phyloP scores from a whole-genome alignment of 345 rosid genomes.

The Eutrema yunnanense region DNA sequence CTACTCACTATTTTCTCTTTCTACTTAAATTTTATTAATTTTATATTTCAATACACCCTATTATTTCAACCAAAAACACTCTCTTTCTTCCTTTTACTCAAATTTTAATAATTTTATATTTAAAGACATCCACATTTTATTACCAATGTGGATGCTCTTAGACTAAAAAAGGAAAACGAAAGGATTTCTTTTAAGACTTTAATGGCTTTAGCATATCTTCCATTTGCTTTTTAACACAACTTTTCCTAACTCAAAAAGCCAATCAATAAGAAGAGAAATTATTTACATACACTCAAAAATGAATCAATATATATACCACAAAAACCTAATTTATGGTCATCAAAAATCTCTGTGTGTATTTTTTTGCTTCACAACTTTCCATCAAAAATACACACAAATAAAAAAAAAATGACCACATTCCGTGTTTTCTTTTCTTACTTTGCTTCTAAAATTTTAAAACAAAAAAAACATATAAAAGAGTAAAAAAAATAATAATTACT shows the following conservation, averaged over 20 bases:
- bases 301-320: background rate
- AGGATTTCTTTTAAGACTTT: background rate
- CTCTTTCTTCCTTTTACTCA: no score
- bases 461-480: background rate
- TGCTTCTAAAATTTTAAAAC: background rate
- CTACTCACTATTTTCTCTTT: no score
- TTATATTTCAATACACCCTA: no score
- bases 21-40: no score
- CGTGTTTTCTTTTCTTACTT: background rate
- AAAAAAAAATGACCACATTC: background rate
- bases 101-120: no score
- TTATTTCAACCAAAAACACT: no score
- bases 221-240: constrained; percentile 12
- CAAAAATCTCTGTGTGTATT: background rate
- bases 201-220: constrained; percentile 16
- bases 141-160: no score
- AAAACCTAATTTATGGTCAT: background rate
- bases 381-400: background rate
- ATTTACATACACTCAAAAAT: background rate
- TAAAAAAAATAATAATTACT: constrained; percentile 6
- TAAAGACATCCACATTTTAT: no score
- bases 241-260: constrained; percentile 20
- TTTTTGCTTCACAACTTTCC: constrained; percentile 1
- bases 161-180: constrained; percentile 5
- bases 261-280: background rate